A percentile compares a stretch with the other conserved stretches of the same genome.
These are phyloP conservation scores for Plenodomus tracheiphilus DNA, from an alignment of 2,329 filamentous ascomycete genomes.

Conservation along the genomic window DNA sequence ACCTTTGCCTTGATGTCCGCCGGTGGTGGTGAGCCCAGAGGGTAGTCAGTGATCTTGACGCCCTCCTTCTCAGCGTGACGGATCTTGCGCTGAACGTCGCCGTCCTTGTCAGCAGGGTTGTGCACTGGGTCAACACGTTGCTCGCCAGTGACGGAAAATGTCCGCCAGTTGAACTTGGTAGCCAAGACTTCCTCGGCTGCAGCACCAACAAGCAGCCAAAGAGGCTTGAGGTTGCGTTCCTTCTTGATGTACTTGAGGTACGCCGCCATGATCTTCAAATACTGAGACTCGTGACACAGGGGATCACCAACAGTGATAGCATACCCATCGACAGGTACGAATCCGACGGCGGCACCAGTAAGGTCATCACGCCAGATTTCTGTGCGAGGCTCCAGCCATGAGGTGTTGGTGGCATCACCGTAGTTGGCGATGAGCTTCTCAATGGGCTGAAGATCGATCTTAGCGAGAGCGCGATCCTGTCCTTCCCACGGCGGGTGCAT, in stretches of 20 bases:
- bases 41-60: constrained; percentile 75
- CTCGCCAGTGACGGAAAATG: constrained; percentile 84
- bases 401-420: constrained; percentile 90
- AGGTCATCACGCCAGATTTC: constrained; percentile 79
- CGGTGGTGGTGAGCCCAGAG: constrained; percentile 64
- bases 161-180: constrained; percentile 81
- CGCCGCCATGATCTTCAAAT: constrained; percentile 69
- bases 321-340: constrained; percentile 74
- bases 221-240: constrained; percentile 71
- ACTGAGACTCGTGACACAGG: constrained; percentile 79
- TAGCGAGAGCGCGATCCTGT: constrained; percentile 52
- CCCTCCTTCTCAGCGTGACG: constrained; percentile 81
- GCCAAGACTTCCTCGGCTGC: constrained; percentile 79
- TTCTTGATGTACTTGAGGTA: constrained; percentile 77
- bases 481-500: constrained; percentile 67
- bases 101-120: constrained; percentile 67
- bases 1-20: constrained; percentile 70
- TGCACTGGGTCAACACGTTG: constrained; percentile 78
- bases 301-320: constrained; percentile 87
- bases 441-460: constrained; percentile 67
- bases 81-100: constrained; percentile 72
- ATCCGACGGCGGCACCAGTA: constrained; percentile 84
- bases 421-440: constrained; percentile 94
- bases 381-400: constrained; percentile 88
- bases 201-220: constrained; percentile 88